Evolutionary conservation across 805 yeast genomes (phyloP), one percentile per base, ranked within the genome.

Genomic region (Lipomyces anomalus): DNA sequence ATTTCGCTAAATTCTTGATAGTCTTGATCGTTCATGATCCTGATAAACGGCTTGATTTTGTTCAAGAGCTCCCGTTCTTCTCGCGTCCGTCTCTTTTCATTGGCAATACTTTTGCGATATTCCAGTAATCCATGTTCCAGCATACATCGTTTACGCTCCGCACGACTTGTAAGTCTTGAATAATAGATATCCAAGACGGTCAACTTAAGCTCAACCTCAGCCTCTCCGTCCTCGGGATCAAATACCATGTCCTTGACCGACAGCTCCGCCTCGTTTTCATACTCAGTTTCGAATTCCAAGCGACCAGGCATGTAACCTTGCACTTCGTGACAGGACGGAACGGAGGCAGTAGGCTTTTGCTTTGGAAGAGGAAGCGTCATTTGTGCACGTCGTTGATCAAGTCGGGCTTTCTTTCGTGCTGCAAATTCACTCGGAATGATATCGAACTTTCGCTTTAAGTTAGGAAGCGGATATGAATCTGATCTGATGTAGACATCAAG

Each of bases 251-350:
- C 98, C 61, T 92, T 92, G 17, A 92, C 86, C 0, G 92, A 81
- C 45, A 82, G 73, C 65, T 92, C 99, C 0, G 98, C 97, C 45
- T 92, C 99, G 59, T 92, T 92, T 62, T 92, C 98, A 33, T 84
- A 88, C 63, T 92, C 99, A 48, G 82, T 86, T 59, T 92, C 99
- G 64, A 92, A 92, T 64, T 92, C 99, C 50, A 92, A 70, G 60
- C 99, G 78, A 35, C 97, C 99, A 33, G 99, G 99, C 99, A 92
- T 92, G 63, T 81, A 92, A 2, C 96, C 97, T 64, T 92, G 97
- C 50, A 92, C 79, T 59, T 94, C 97, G 61, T 94, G 97, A 67
- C 97, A 89, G 46, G 92, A 74, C 0, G 99, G 99, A 4, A 84
- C 90, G 4, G 97, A 87, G 0, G 96, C 89, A 38, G 84, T 79